Evolutionary conservation across 495 filamentous ascomycete genomes (phyloP), one percentile per base, ranked within the genome.

Genomic region (Rusavskia elegans): DNA sequence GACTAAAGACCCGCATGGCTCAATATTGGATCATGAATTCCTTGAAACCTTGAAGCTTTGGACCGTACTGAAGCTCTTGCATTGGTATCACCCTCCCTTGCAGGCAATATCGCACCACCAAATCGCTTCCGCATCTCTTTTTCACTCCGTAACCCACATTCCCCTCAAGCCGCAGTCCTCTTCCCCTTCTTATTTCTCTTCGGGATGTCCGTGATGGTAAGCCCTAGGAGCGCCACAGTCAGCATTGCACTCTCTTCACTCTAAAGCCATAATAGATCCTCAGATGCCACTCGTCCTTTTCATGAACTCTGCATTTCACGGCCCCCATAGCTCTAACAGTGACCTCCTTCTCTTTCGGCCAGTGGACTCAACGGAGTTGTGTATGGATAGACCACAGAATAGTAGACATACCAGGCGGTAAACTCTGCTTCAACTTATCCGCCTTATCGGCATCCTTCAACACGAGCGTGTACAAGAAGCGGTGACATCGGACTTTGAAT

Each of bases 401-500:
- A 35, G 46, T 1, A 19, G 61, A 74, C 84, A 64, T 84, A 97
- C 92, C 79, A 64, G 92, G 93, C 57, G 92, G 93, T 53, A 99
- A 76, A 71, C 81, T 87, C 82, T 97, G 90, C 86, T 96, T 97
- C 58, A 99, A 82, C 85, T 99, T 99, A 77, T 97, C 92, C 68
- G 90, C 92, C 85, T 96, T 97, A 62, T 96, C 92, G 63, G 81
- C 78, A 73, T 98, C 87, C 79, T 95, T 95, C 63, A 99, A 82
- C 66, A 92, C 84, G 56, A 97, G 82, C 60, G 93, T 94, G 83
- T 99, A 99, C 61, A 97, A 75, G 76, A 87, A 83, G 61, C 84
- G 78, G 63, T 84, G 74, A 79, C 92, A 97, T 68, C 92, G 87
- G 80, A 99, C 93, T 85, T 99, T 99, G 86, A 99, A 97, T 81